Percentiles rank a stretch among this genome's conserved stretches.
Conservation (phyloP, 2,329 filamentous ascomycete species). For the Fusarium oxysporum region DNA sequence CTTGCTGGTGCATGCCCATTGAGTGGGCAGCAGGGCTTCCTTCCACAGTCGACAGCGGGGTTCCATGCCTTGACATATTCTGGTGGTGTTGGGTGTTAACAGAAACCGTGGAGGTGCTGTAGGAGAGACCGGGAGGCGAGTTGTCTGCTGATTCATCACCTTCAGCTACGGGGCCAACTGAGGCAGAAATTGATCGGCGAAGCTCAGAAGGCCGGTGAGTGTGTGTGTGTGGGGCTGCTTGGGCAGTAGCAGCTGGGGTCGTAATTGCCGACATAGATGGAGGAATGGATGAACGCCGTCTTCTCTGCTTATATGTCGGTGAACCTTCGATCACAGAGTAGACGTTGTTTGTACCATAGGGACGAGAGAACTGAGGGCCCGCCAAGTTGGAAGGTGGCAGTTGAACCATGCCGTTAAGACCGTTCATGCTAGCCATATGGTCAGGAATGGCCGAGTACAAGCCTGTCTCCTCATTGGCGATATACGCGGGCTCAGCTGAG, state of each 20-base stretch:
- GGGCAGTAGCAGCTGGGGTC: conserved; percentile 73
- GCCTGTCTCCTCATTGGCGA: conserved; percentile 97
- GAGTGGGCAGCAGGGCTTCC: conserved; percentile 82
- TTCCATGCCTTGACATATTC: conserved; percentile 89
- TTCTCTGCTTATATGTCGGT: conserved; percentile 97
- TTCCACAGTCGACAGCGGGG: conserved; percentile 86
- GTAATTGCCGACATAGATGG: conserved; percentile 78
- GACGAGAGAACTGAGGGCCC: conserved; percentile 81
- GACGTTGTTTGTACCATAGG: conserved; percentile 80
- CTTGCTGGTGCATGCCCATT: conserved; percentile 78
- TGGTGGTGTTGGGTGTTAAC: conserved; percentile 76
- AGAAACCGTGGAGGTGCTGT: conserved; percentile 75
- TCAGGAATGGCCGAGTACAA: conserved; percentile 96
- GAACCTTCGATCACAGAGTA: conserved; percentile 98
- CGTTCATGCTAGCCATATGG: conserved; percentile 76
- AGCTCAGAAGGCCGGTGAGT: conserved; percentile 89
- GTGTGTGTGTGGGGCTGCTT: conserved; percentile 75
- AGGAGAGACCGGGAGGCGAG: conserved; percentile 81
- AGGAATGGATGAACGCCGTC: conserved; percentile 92
- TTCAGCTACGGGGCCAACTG: conserved; percentile 84
- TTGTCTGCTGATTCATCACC: conserved; percentile 82
- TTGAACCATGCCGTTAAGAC: conserved; percentile 90
- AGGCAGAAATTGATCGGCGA: conserved; percentile 88
- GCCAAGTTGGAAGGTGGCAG: conserved; percentile 87
- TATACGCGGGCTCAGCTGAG: conserved; percentile 91